Conservation (phyloP, 805 yeast genomes). For the Sungouiella blattae region DNA sequence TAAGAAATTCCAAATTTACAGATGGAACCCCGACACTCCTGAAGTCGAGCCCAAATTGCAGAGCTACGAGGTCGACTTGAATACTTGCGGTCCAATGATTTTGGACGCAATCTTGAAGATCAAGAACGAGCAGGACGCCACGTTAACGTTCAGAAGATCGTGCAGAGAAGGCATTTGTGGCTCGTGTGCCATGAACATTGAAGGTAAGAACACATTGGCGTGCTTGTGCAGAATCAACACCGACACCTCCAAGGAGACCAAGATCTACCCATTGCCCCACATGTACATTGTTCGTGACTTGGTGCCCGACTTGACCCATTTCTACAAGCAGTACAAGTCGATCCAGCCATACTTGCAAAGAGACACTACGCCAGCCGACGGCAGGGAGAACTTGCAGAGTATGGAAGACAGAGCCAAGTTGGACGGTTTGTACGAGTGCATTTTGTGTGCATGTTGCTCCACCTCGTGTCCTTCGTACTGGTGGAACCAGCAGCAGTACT, state of each 20-base stretch:
- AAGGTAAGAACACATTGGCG: slow-evolving; percentile 95
- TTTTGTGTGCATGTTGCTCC: slow-evolving; percentile 97
- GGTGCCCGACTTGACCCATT: slow-evolving; percentile 96
- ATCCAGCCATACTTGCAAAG: slow-evolving; percentile 96
- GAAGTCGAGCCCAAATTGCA: slow-evolving; percentile 85
- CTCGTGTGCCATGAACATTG: slow-evolving; percentile 99
- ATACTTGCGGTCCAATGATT: slow-evolving; percentile 96
- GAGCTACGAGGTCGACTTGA: slow-evolving; percentile 78
- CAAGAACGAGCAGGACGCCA: slow-evolving; percentile 94
- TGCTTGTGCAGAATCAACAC: slow-evolving; percentile 92
- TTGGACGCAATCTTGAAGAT: slow-evolving; percentile 91
- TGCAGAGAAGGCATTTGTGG: slow-evolving; percentile 99
- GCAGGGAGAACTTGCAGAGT: slow-evolving; percentile 88
- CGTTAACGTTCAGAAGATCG: slow-evolving; percentile 94
- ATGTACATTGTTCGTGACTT: slow-evolving; percentile 96
- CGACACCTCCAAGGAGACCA: slow-evolving; percentile 67
- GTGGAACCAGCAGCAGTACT: slow-evolving; percentile 99
- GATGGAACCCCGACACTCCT: slow-evolving; percentile 98
- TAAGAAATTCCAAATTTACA: slow-evolving; percentile 87
- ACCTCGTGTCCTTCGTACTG: slow-evolving; percentile 99
- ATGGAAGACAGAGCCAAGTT: slow-evolving; percentile 91
- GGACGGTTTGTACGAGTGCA: slow-evolving; percentile 97
- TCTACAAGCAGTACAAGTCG: slow-evolving; percentile 97
- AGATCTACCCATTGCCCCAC: slow-evolving; percentile 96
- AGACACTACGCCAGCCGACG: slow-evolving; percentile 74